Evolutionary conservation across 352 stramenopile genomes (phyloP).

Genomic region (Globisporangium canariense): DNA sequence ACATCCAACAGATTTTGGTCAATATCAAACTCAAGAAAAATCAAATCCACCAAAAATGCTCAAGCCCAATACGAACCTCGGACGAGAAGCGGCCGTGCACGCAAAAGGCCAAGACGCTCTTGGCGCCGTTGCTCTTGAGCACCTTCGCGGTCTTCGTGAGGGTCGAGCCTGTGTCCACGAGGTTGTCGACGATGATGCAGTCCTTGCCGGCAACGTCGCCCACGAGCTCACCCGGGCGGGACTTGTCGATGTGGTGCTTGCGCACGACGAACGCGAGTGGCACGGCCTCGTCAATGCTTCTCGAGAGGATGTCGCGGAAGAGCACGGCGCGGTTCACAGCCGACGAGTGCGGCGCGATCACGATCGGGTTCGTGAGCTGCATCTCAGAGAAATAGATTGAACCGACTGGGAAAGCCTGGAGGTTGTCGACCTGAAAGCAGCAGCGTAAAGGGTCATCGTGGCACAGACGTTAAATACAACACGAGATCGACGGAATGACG

Average conservation of each 20-base stretch:
- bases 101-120: conserved; percentile 77
- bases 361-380: conserved; percentile 58
- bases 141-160: conserved; percentile 81
- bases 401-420: conserved; percentile 82
- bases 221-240: conserved; percentile 68
- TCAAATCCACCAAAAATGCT: too few species aligned
- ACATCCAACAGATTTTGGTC: background rate
- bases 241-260: conserved; percentile 77
- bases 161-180: conserved; percentile 84
- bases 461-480: background rate
- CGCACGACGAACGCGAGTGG: conserved; percentile 80
- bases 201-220: conserved; percentile 78
- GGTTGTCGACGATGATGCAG: conserved; percentile 85
- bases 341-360: conserved; percentile 80
- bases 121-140: conserved; percentile 73
- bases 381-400: conserved; percentile 87
- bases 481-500: background rate
- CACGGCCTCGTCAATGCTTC: conserved; percentile 74
- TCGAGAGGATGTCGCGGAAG: conserved; percentile 80
- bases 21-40: background rate
- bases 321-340: conserved; percentile 71
- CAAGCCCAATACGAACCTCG: conserved; percentile 38
- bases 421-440: conserved; percentile 62
- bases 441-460: background rate
- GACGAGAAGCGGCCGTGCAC: conserved; percentile 83